Conservation (phyloP, 208 protist species). For the Acanthamoeba castellanii region DNA sequence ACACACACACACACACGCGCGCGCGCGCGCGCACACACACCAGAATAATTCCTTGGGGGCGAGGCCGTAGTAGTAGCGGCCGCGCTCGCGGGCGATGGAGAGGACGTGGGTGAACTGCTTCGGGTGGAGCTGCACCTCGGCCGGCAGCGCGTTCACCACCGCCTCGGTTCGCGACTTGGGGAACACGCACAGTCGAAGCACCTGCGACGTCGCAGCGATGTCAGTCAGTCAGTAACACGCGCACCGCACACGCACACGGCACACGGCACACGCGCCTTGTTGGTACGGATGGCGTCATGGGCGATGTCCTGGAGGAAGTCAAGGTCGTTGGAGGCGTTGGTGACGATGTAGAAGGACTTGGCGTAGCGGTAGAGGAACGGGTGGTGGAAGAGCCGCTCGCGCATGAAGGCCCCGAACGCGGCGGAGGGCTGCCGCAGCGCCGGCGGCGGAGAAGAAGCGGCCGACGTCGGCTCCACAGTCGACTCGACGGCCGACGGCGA, state of each 20-base stretch:
- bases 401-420: background rate
- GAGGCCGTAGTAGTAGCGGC: constrained; percentile 14
- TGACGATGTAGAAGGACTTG: constrained; percentile 27
- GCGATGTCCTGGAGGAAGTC: background rate
- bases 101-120: constrained; percentile 35
- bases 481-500: background rate
- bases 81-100: background rate
- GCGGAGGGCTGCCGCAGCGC: background rate
- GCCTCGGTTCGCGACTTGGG: background rate
- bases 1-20: too few species aligned
- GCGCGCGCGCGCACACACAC: background rate
- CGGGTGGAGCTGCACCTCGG: constrained; percentile 5
- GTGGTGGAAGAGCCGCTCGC: background rate
- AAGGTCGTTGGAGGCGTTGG: background rate
- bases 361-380: constrained; percentile 44
- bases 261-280: background rate
- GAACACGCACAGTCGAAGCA: constrained; percentile 4
- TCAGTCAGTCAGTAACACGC: too few species aligned
- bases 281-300: background rate
- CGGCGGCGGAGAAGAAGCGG: background rate
- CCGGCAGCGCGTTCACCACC: background rate
- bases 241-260: background rate
- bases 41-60: background rate
- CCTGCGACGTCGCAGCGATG: background rate
- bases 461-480: background rate